Base-by-base conservation (phyloP, 768 basidiomycete genomes). In the Pleurotus eryngii region DNA sequence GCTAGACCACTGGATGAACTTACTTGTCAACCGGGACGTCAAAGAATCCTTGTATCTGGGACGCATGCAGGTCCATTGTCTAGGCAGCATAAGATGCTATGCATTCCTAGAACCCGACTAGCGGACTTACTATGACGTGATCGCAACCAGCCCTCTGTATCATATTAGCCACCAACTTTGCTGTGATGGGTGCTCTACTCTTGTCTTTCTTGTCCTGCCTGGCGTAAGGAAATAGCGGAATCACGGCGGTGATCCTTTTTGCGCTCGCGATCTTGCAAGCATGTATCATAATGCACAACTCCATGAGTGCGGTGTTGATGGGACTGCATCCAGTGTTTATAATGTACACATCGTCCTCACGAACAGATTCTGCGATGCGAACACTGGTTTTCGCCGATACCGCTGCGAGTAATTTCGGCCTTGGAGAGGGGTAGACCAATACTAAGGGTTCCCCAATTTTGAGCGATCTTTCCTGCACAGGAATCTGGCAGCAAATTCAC, bases 241-340 rank as follows among this genome's bases (percentile, higher is more conserved):
- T 84, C 61, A 99, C 95, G n/a, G 96, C 97, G 5, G 97, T 99
- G 68, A 99, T 98, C 60, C 97, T 81, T 73, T 90, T 92, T 47
- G 97, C 95, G 62, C 93, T 96, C n/a, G 97, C 96, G 66, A 98
- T 98, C 76, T 95, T 96, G 85, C 96, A 97, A 8, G 97, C 95
- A 69, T 98, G 95, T 67, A 98, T 94, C 93, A 99, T 96, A 67
- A 98, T 98, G 70, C 95, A 93, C 46, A 95, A 83, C 72, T 98
- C 97, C 94, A 99, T 98, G 61, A 99, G 84, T 40, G 95, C 81
- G 24, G 92, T 95, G 68, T 98, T 98, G 64, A 98, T 84, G 56
- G 86, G 77, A 20, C 89, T 86, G 65, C 88, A 87, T 12, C 92
- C 90, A 39, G 93, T 92, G 74, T 95, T 97, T 77, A 99, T 88